These are phyloP conservation scores for Elsinoe arachidis DNA, from an alignment of 2,329 filamentous ascomycete genomes.

Conservation along the genomic window DNA sequence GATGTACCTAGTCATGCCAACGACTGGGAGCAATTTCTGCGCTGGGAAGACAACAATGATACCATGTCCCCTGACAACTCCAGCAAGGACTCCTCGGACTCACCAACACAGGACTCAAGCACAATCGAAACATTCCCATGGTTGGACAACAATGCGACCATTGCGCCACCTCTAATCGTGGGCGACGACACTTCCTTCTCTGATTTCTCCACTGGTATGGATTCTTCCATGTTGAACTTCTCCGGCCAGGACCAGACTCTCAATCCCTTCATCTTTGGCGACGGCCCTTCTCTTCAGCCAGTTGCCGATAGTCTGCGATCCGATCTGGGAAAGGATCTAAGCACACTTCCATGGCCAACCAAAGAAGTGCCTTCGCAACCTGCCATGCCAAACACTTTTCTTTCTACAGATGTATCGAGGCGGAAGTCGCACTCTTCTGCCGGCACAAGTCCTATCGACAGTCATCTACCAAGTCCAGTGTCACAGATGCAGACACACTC, in stretches of 20 bases:
- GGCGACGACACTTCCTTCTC: constrained; percentile 26
- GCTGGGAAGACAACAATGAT: constrained; percentile 34
- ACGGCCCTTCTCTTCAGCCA: constrained; percentile 11
- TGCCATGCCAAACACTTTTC: constrained; percentile 1
- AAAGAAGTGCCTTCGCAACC: constrained; percentile 11
- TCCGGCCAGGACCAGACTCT: constrained; percentile 13
- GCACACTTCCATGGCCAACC: constrained; percentile 8
- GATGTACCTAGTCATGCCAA: constrained; percentile 20
- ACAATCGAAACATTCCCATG: constrained; percentile 20
- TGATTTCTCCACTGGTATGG: constrained; percentile 20
- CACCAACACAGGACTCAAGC: constrained; percentile 24
- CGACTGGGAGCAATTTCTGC: constrained; percentile 42
- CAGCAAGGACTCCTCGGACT: constrained; percentile 28
- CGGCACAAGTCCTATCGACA: constrained; percentile 17
- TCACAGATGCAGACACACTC: constrained; percentile 23
- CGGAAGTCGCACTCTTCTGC: constrained; percentile 3
- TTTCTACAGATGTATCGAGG: background rate
- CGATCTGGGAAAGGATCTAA: constrained; percentile 20
- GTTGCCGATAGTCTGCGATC: constrained; percentile 17
- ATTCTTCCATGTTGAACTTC: constrained; percentile 24
- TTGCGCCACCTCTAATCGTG: constrained; percentile 26
- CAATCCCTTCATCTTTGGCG: constrained; percentile 16
- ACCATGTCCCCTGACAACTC: constrained; percentile 27
- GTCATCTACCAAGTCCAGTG: constrained; percentile 25
- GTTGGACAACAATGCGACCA: constrained; percentile 19